phyloP scores from a whole-genome alignment of 352 stramenopile genomes.

The Thalassiosira livingstoniorum region DNA sequence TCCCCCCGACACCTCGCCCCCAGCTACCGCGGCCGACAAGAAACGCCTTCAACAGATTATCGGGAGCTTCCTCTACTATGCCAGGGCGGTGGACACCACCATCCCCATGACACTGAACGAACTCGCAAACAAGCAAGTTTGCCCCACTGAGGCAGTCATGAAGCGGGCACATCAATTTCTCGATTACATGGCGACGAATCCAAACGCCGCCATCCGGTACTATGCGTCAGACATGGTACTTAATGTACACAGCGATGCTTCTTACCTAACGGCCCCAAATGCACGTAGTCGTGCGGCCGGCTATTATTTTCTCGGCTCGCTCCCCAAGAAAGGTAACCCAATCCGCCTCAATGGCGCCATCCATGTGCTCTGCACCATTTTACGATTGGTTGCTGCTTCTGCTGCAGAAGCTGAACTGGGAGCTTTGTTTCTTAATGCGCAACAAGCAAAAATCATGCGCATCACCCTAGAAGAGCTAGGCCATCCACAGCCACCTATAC shows the following conservation, averaged over 20 bases:
- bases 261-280: slow-evolving; percentile 9
- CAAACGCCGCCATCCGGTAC: neutral
- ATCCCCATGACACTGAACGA: neutral
- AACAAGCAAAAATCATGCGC: neutral
- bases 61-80: neutral
- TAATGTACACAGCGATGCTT: slow-evolving; percentile 15
- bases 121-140: slow-evolving; percentile 1
- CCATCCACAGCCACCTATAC: slow-evolving; percentile 31
- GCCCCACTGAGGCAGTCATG: neutral
- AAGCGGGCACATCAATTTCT: neutral
- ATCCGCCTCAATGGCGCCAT: slow-evolving; percentile 10
- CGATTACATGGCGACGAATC: slow-evolving; percentile 9
- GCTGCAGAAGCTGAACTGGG: slow-evolving; percentile 40
- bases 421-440: slow-evolving; percentile 24
- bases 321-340: neutral
- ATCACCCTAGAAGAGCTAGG: slow-evolving; percentile 27
- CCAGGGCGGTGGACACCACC: neutral
- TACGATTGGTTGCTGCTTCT: slow-evolving; percentile 25
- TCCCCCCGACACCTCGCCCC: neutral
- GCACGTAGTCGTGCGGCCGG: slow-evolving; percentile 9
- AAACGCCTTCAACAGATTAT: neutral
- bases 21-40: neutral
- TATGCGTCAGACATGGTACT: slow-evolving; percentile 22
- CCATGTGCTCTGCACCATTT: neutral
- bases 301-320: slow-evolving; percentile 8